Evolutionary conservation across 179 eudicot genomes (phyloP).

Genomic region (Carnegiea gigantea): DNA sequence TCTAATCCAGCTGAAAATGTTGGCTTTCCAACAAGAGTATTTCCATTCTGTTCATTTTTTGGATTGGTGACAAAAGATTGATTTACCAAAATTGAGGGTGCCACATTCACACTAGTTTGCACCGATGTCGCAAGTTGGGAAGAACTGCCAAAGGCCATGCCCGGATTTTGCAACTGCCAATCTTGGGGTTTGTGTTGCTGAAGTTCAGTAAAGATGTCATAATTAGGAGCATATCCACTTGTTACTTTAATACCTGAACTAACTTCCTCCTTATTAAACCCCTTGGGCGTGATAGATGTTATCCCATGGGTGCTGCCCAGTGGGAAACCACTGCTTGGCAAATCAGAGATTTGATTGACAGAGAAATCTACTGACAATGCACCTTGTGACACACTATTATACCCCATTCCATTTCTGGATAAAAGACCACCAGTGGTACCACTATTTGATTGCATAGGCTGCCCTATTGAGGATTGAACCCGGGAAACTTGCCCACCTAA

Average conservation of each 20-base stretch:
- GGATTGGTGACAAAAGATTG: constrained; percentile 41
- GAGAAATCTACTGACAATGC: constrained; percentile 49
- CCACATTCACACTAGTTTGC: constrained; percentile 42
- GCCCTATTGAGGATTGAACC: constrained; percentile 43
- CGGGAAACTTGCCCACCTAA: constrained; percentile 42
- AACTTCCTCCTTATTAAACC: constrained; percentile 46
- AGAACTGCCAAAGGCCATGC: constrained; percentile 30
- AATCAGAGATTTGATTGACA: constrained; percentile 40
- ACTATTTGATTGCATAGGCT: constrained; percentile 42
- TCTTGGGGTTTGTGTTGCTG: constrained; percentile 52
- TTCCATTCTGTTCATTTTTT: constrained; percentile 36
- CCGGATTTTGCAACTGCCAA: constrained; percentile 55
- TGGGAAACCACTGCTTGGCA: constrained; percentile 50
- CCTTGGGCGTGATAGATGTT: constrained; percentile 37
- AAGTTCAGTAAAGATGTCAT: constrained; percentile 55
- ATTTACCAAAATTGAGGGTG: constrained; percentile 52
- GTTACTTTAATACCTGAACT: constrained; percentile 51
- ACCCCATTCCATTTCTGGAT: constrained; percentile 39
- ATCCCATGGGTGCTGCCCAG: constrained; percentile 46
- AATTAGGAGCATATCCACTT: constrained; percentile 47
- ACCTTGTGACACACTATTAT: constrained; percentile 46
- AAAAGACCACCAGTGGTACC: constrained; percentile 30
- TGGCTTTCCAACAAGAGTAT: constrained; percentile 31
- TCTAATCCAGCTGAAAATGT: constrained; percentile 42
- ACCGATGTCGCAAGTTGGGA: constrained; percentile 34